A percentile compares a stretch with the other conserved stretches of the same genome.
Conservation (phyloP, 2,329 filamentous ascomycete species). For the Akanthomyces lecanii region DNA sequence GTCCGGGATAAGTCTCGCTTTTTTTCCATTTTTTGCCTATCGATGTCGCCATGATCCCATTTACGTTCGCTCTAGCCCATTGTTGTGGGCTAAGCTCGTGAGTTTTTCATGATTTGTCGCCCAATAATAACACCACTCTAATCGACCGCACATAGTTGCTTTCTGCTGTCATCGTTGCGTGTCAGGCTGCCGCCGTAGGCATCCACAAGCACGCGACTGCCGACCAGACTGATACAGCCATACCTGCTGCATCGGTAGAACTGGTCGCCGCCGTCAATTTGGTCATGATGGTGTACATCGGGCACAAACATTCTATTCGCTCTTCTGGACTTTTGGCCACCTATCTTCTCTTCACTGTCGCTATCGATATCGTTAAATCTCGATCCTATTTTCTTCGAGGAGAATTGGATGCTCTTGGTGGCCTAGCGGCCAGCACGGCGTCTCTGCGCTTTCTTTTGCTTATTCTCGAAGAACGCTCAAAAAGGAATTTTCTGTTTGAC, state of each 20-base stretch:
- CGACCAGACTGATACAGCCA: not conserved
- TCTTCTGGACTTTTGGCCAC: slow-evolving; percentile 30
- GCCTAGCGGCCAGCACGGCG: slow-evolving; percentile 25
- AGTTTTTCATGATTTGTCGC: not conserved
- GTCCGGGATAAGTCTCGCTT: not conserved
- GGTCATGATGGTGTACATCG: slow-evolving; percentile 15
- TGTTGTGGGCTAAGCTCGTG: slow-evolving; percentile 4
- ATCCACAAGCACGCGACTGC: not conserved
- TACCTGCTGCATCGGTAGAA: not conserved
- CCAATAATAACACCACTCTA: not conserved
- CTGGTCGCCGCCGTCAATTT: not conserved
- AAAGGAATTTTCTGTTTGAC: slow-evolving; percentile 17
- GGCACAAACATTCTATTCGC: slow-evolving; percentile 29
- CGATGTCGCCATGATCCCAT: not conserved
- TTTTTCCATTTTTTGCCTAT: not conserved
- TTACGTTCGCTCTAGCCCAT: not conserved
- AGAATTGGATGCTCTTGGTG: slow-evolving; percentile 22
- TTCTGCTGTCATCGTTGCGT: not conserved
- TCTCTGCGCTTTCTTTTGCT: slow-evolving; percentile 27
- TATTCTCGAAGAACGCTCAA: slow-evolving; percentile 29
- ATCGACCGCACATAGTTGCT: not conserved
- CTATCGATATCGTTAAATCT: slow-evolving; percentile 31
- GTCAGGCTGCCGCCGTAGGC: not conserved
- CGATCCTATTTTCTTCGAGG: slow-evolving; percentile 32
- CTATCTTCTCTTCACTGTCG: slow-evolving; percentile 30